A percentile compares a stretch with the other conserved stretches of the same genome.
These are phyloP conservation scores for Penicillium sp. DNA, from an alignment of 2,329 filamentous ascomycete genomes.

Conservation along the genomic window DNA sequence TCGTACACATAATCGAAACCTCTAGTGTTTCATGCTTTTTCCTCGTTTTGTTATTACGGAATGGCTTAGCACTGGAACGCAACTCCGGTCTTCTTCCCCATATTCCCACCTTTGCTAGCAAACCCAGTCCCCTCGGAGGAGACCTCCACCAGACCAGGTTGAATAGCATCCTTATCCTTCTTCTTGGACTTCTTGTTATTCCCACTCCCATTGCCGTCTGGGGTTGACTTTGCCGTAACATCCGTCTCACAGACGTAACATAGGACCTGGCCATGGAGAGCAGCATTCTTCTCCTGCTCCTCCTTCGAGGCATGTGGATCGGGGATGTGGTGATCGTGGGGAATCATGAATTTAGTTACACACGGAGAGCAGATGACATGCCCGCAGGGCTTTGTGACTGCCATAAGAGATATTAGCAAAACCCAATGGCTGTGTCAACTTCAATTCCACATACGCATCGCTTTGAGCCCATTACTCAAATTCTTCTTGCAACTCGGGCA, in stretches of 20 bases:
- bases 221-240: slow-evolving; percentile 46
- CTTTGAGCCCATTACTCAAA: slow-evolving; percentile 71
- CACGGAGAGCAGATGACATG: slow-evolving; percentile 85
- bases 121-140: slow-evolving; percentile 86
- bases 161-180: slow-evolving; percentile 48
- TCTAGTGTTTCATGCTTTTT: neutral
- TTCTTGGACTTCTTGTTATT: slow-evolving; percentile 29
- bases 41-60: neutral
- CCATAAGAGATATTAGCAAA: slow-evolving; percentile 3
- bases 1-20: slow-evolving; percentile 4
- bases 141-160: slow-evolving; percentile 67
- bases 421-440: neutral
- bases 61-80: slow-evolving; percentile 65
- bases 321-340: slow-evolving; percentile 36
- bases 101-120: slow-evolving; percentile 72
- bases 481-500: slow-evolving; percentile 82
- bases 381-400: slow-evolving; percentile 73
- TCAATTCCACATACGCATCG: slow-evolving; percentile 46
- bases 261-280: slow-evolving; percentile 42
- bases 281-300: slow-evolving; percentile 32
- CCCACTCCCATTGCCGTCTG: slow-evolving; percentile 11
- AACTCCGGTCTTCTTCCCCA: slow-evolving; percentile 68
- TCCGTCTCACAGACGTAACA: slow-evolving; percentile 86
- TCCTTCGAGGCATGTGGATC: slow-evolving; percentile 55
- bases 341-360: slow-evolving; percentile 70